Evolutionary conservation across 805 yeast species (phyloP), one percentile per base, ranked within the genome.

Genomic region (Tetrapisispora namnaoensis): DNA sequence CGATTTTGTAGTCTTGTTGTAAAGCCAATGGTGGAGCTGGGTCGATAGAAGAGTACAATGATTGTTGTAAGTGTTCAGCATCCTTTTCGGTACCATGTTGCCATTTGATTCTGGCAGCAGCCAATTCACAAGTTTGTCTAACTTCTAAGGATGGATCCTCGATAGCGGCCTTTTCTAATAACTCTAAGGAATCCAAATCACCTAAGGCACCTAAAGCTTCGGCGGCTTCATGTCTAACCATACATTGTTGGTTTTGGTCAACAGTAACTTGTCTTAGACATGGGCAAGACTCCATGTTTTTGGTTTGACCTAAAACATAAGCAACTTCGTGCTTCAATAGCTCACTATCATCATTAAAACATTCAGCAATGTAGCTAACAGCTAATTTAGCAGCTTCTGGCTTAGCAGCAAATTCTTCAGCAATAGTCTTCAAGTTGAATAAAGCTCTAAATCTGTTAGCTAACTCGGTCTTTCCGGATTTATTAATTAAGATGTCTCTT

Each of bases 151-250:
- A 68, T 17, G 95, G 93, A 63, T 95, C 98, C 45, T 82, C 76
- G 52, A 71, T 67, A 57, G 69, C 74, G 67, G 82, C 88, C 47
- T 80, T 70, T 53, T 77, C 69, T 57, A 93, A 76, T 44, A 89
- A 64, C 1, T 72, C 77, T 49, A 93, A 66, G 14, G 95, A 84
- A 6, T 78, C 83, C 38, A 69, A 67, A 66, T 89, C 95, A 44
- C 95, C 95, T 46, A 93, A 73, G 41, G 99, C 99, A 53, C 99
- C 99, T 48, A 93, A 74, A 40, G 98, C 99, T 70, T 93, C 99
- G 8, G 99, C 99, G 17, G 99, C 99, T 69, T 93, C 99, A 67
- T 93, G 99, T 68, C 99, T 84, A 36, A 93, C 99, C 98, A 93
- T 93, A 52, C 86, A 74, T 63, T 86, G 93, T 71, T 91, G 98